These are phyloP conservation scores for Rhodofomes roseus DNA, from an alignment of 1,284 basidiomycete genomes.

Conservation along the genomic window DNA sequence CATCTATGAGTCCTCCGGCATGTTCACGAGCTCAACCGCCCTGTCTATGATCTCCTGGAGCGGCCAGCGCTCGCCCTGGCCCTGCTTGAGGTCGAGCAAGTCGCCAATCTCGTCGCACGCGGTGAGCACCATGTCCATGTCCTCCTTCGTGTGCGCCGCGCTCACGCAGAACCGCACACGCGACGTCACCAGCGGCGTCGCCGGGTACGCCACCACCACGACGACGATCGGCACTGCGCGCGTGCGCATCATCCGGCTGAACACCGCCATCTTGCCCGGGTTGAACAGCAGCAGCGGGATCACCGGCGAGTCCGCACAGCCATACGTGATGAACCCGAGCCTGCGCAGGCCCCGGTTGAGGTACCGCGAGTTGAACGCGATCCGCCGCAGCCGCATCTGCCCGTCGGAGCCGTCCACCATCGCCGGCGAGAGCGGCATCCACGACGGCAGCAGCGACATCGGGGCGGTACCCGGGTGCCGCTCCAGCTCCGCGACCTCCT, in stretches of 20 bases:
- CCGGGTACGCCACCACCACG: constrained; percentile 90
- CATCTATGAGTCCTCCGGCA: constrained; percentile 23
- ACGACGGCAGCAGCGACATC: constrained; percentile 55
- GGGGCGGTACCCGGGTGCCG: constrained; percentile 66
- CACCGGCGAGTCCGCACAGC: constrained; percentile 89
- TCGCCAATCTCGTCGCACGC: constrained; percentile 95
- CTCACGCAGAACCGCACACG: constrained; percentile 95
- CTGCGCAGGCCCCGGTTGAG: constrained; percentile 85
- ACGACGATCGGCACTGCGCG: constrained; percentile 80
- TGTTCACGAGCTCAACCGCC: constrained; percentile 76
- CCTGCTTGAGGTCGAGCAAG: constrained; percentile 83
- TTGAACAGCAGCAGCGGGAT: constrained; percentile 93
- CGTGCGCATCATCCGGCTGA: constrained; percentile 86
- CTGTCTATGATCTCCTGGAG: constrained; percentile 75
- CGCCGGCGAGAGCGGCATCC: constrained; percentile 67
- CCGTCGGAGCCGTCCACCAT: constrained; percentile 85
- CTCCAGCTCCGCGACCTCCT: constrained; percentile 27
- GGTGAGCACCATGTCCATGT: constrained; percentile 83
- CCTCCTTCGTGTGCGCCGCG: constrained; percentile 95
- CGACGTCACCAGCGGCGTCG: constrained; percentile 87
- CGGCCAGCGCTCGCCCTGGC: constrained; percentile 73
- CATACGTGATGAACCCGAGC: constrained; percentile 97
- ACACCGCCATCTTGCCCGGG: constrained; percentile 89
- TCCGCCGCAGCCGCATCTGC: constrained; percentile 72
- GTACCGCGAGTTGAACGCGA: constrained; percentile 96